Base-by-base conservation (phyloP, 1,139 yeast genomes). In the Williopsis jadinii region DNA sequence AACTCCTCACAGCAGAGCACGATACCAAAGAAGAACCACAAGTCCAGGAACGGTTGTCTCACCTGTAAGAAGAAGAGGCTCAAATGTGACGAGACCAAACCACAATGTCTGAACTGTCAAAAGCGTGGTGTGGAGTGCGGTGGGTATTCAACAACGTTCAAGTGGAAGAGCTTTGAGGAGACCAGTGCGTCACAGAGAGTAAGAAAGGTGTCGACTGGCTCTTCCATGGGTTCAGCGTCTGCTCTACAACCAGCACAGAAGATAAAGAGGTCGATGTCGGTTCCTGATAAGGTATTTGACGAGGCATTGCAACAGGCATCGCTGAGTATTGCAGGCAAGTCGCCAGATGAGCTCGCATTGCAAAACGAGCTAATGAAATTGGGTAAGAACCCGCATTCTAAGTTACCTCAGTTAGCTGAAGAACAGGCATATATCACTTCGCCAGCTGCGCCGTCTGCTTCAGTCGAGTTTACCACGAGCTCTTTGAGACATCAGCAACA, bases 81-180 rank as follows among this genome's bases (percentile, higher is more conserved):
- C 38, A 76, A 76, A 52, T 76, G 82, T 54, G 82, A 75, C 49
- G 50, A 47, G 37, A 39, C 48, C 11, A 47, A 47, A 33, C 50
- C 50, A 3, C 38, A 39, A 3, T 47, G 50, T 24, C 32, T 32
- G 26, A 47, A 47, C 41, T 47, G 50, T 50, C 54, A 53, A 10
- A 66, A 64, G 45, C 69, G 68, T 54, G 68, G 66, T 33, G 66
- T 71, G 15, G 64, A 60, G 13, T 77, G 83, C 55, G 82, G 80
- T 8, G 86, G 86, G 1, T 80, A 80, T 52, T 77, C 80, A 4
- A 75, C 76, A 28, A 71, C 70, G 40, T 80, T 76, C 63, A 77
- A 77, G 53, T 80, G 86, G 86, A 67, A 76, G 50, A 66, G 75
- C 9, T 79, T 77, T 45, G 68, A 67, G 28, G 70, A 67, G 39